Percentiles rank a stretch among this genome's conserved stretches.
Evolutionary conservation across 2,329 filamentous ascomycete genomes (phyloP).

Genomic region (Claviceps purpurea): DNA sequence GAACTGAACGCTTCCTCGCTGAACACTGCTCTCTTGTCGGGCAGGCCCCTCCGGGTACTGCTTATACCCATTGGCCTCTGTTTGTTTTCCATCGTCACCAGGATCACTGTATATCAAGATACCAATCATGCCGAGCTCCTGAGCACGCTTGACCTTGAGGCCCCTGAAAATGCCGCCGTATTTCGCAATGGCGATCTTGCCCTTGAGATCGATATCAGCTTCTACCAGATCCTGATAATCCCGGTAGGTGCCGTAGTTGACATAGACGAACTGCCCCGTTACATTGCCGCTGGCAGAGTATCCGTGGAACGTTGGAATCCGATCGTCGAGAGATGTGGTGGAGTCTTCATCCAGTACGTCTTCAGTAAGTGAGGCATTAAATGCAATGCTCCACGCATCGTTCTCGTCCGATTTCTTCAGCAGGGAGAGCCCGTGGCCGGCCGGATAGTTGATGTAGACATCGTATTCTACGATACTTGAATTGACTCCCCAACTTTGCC

Average conservation of each 20-base stretch:
- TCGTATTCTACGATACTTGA: conserved; percentile 57
- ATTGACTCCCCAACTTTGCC: conserved; percentile 57
- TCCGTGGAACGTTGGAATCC: conserved; percentile 85
- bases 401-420: conserved; percentile 31
- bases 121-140: conserved; percentile 84
- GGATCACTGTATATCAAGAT: conserved; percentile 76
- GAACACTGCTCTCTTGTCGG: conserved; percentile 75
- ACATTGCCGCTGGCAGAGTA: conserved; percentile 90
- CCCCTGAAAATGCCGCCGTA: conserved; percentile 83
- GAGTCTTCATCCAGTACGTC: conserved; percentile 73
- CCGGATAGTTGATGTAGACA: conserved; percentile 65
- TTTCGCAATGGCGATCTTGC: conserved; percentile 76
- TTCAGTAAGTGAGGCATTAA: conserved; percentile 70
- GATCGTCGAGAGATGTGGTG: conserved; percentile 56
- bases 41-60: conserved; percentile 78
- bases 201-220: conserved; percentile 61
- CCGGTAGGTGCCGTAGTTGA: conserved; percentile 77
- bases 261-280: conserved; percentile 74
- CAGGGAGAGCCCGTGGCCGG: conserved; percentile 55
- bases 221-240: conserved; percentile 74
- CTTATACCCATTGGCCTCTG: conserved; percentile 66
- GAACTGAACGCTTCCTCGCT: conserved; percentile 77
- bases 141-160: conserved; percentile 82
- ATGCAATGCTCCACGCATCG: conserved; percentile 47
- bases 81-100: conserved; percentile 72